Conservation (phyloP, 1,139 yeast genomes). For the Protomyces inundatus region DNA sequence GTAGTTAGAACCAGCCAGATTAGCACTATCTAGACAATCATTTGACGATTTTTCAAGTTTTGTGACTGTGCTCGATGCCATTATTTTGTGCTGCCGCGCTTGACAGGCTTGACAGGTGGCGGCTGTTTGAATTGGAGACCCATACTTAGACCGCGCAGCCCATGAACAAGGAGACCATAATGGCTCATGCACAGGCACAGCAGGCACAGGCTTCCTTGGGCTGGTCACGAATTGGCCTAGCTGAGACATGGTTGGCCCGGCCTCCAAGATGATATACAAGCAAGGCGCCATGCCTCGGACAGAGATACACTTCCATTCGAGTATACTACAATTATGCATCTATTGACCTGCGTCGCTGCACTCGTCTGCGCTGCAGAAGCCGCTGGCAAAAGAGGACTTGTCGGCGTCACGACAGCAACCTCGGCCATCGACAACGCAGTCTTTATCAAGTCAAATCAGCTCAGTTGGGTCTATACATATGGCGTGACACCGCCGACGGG, state of each 20-base stretch:
- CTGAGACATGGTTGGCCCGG: too few species aligned
- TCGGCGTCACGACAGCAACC: constrained; percentile 13
- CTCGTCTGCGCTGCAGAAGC: not conserved
- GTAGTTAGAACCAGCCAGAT: not conserved
- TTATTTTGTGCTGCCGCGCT: too few species aligned
- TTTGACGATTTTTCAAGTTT: too few species aligned
- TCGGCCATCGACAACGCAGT: constrained; percentile 12
- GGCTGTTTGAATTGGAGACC: not conserved
- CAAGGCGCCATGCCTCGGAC: too few species aligned
- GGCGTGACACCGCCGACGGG: constrained; percentile 12
- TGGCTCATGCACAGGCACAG: too few species aligned
- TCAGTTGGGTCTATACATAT: constrained; percentile 23
- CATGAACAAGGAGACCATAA: too few species aligned
- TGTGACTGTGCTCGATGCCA: too few species aligned
- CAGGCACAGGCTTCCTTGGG: too few species aligned
- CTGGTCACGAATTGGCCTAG: too few species aligned
- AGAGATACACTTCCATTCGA: too few species aligned
- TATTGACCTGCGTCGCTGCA: not conserved
- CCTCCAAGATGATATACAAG: too few species aligned
- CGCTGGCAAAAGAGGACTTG: constrained; percentile 16
- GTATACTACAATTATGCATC: not conserved
- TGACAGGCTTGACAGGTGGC: not conserved
- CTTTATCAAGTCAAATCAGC: constrained; percentile 4
- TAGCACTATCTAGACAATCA: too few species aligned
- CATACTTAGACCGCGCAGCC: not conserved